phyloP scores from a whole-genome alignment of 2,329 filamentous ascomycete genomes.

The Teratosphaeria gauchensis region DNA sequence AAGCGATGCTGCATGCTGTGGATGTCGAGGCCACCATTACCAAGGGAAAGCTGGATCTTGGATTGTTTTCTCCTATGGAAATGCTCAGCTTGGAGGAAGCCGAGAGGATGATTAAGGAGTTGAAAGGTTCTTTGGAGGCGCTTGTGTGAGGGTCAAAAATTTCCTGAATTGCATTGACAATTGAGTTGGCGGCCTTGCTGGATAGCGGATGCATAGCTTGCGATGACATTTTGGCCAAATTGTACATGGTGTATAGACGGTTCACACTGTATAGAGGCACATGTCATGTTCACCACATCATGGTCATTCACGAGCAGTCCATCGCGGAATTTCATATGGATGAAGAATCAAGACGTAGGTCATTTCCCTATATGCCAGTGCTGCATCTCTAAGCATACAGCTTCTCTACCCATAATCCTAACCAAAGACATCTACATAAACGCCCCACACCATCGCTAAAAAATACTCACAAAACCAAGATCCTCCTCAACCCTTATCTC shows the following conservation, averaged over 20 bases:
- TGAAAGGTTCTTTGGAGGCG: conserved; percentile 18
- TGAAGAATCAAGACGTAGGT: not conserved
- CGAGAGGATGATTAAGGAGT: conserved; percentile 26
- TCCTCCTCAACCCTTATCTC: not conserved
- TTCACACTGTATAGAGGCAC: not conserved
- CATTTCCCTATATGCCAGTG: not conserved
- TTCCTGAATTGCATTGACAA: not conserved
- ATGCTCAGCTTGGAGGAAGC: conserved; percentile 33
- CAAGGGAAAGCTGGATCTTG: conserved; percentile 39
- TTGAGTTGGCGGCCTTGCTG: not conserved
- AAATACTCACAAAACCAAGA: not conserved
- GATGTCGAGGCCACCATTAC: conserved; percentile 47
- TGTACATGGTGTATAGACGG: not conserved
- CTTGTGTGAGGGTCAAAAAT: not conserved
- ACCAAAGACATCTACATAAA: not conserved
- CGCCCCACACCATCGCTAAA: not conserved
- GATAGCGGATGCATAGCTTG: not conserved
- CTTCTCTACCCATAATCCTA: not conserved
- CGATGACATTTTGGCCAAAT: not conserved
- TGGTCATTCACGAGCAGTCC: not conserved
- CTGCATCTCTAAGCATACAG: not conserved
- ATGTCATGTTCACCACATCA: not conserved
- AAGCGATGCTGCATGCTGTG: conserved; percentile 27
- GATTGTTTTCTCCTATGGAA: conserved; percentile 40
- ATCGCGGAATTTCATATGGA: not conserved